Evolutionary conservation across 345 rosid species (phyloP), one percentile per base, ranked within the genome.

Genomic region (Dipteronia sinensis): DNA sequence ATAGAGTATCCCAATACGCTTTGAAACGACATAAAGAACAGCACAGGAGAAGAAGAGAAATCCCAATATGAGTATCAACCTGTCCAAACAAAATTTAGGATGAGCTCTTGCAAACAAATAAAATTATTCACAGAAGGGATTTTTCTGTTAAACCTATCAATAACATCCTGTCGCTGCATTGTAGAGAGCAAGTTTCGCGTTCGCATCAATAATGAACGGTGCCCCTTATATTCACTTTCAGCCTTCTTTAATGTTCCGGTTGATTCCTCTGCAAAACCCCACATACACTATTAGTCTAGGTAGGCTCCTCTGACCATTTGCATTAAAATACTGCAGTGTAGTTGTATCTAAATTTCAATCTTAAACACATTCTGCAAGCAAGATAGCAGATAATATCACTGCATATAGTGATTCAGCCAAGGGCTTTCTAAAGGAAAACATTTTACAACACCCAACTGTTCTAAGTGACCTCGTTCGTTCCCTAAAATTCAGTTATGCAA

Each of bases 151-250:
- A 84, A 90, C 98, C 97, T 90, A 83, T 94, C 98, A 53, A 94
- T 81, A 40, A 96, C 90, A 81, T 96, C 98, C 82, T 94, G 98
- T 15, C 94, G 94, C 80, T 92, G 92, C 97, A 92, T 96, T 31
- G 91, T 92, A 8, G 98, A 94, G 71, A 96, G 97, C 72, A 96
- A 84, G 82, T 91, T 88, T 19, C 97, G 83, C 0, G 98, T 94
- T 87, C 98, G 87, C 78, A 86, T 88, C 80, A 96, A 82, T 86
- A 96, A 72, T 1, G 97, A 94, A 67, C 84, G 91, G 58, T 96
- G 99, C 58, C 97, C 98, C 86, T 92, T 94, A 82, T 96, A 96
- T 86, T 96, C 98, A 82, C 88, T 92, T 82, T 96, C 98, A 63
- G 99, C 97, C 78, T 92, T 92, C 65, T 71, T 88, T 66, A 96